phyloP scores from a whole-genome alignment of 2,329 filamentous ascomycete genomes.

The Aspergillus sp. region DNA sequence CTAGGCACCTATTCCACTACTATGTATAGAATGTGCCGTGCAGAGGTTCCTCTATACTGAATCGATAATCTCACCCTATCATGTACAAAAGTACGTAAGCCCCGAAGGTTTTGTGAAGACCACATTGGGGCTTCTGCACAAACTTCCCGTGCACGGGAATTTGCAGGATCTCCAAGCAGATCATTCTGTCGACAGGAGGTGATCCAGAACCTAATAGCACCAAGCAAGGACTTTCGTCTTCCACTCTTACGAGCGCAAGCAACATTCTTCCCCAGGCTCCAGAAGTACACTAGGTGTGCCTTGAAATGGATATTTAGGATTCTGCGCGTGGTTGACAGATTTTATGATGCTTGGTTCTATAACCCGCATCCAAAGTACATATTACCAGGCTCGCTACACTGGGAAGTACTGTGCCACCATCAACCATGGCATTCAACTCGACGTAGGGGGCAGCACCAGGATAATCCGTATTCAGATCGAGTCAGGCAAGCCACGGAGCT shows the following conservation, averaged over 20 bases:
- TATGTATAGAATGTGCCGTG: slow-evolving; percentile 5
- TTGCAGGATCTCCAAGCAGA: slow-evolving; percentile 15
- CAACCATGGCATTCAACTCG: background rate
- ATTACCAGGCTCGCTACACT: background rate
- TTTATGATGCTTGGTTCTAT: background rate
- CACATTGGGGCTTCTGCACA: slow-evolving; percentile 16
- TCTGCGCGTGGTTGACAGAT: background rate
- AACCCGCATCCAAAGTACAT: background rate
- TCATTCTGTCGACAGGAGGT: slow-evolving; percentile 20
- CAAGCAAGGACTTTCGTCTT: slow-evolving; percentile 32
- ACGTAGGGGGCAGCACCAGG: background rate
- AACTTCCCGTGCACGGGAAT: slow-evolving; percentile 22
- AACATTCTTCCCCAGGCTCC: background rate
- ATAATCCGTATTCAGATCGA: background rate
- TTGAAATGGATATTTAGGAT: slow-evolving; percentile 22
- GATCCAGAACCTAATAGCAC: slow-evolving; percentile 24
- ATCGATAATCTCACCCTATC: background rate
- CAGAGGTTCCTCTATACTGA: background rate
- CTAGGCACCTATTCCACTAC: background rate
- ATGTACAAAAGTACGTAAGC: slow-evolving; percentile 21
- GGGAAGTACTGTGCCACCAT: background rate
- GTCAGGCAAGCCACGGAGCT: slow-evolving; percentile 2
- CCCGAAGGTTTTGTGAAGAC: slow-evolving; percentile 6
- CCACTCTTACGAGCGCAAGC: background rate
- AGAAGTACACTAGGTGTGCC: slow-evolving; percentile 19